These are phyloP conservation scores for Pilatotrama ljubarskyi DNA, from an alignment of 768 basidiomycete species.

Conservation along the genomic window DNA sequence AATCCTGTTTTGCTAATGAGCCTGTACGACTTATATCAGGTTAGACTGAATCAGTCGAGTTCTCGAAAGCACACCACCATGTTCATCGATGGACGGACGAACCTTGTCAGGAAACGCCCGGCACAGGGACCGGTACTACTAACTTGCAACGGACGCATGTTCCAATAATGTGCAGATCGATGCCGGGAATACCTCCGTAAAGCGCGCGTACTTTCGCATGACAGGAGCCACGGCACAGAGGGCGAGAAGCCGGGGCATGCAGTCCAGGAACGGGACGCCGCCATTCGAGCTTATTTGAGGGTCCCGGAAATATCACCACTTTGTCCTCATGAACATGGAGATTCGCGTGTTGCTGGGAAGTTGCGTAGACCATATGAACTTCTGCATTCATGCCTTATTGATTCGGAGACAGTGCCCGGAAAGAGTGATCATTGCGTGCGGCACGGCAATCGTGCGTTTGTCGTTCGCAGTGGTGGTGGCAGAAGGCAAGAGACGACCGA, in stretches of 20 bases:
- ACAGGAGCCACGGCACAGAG: not conserved
- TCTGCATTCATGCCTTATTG: not conserved
- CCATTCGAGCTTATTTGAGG: constrained; percentile 5
- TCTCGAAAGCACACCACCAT: not conserved
- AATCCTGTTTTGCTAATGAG: no score
- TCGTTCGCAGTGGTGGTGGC: not conserved
- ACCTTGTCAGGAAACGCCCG: not conserved
- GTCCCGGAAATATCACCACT: not conserved
- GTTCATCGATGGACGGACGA: not conserved
- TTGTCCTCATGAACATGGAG: constrained; percentile 1
- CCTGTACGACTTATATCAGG: not conserved
- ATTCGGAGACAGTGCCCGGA: not conserved
- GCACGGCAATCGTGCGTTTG: not conserved
- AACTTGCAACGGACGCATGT: not conserved
- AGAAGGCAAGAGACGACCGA: not conserved
- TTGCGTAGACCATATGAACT: not conserved
- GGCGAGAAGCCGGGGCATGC: not conserved
- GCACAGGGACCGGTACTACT: not conserved
- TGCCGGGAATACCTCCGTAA: constrained; percentile 1
- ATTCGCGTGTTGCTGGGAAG: constrained; percentile 5
- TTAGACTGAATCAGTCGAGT: not conserved
- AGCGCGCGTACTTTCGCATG: not conserved
- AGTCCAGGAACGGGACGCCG: not conserved
- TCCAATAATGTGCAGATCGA: not conserved
- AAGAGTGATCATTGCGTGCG: not conserved